Percentiles rank a stretch among this genome's conserved stretches.
phyloP scores from a whole-genome alignment of 345 rosid genomes.

The Eucalyptus lansdowneana region DNA sequence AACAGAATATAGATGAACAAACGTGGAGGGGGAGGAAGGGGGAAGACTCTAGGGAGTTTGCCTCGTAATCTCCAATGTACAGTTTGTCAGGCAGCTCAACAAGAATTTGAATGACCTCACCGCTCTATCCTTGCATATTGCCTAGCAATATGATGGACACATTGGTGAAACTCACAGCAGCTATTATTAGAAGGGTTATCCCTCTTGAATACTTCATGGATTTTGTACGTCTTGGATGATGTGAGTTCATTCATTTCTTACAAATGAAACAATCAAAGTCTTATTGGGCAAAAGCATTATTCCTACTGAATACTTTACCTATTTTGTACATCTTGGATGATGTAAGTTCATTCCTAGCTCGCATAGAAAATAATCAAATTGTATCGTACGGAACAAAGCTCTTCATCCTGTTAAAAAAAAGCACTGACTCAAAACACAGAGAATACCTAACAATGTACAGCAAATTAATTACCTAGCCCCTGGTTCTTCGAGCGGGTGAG shows the following conservation, averaged over 20 bases:
- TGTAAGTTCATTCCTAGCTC: no score
- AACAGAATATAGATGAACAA: neutral
- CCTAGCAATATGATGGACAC: conserved; percentile 90
- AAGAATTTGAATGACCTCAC: conserved; percentile 53
- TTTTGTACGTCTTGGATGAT: conserved; percentile 65
- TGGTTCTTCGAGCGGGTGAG: neutral
- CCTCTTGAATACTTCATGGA: conserved; percentile 69
- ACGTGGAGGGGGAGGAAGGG: no score
- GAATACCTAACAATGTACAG: neutral
- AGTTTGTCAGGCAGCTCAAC: conserved; percentile 69
- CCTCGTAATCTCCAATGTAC: conserved; percentile 83
- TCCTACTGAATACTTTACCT: no score
- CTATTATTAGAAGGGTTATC: conserved; percentile 88
- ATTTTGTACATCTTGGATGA: no score
- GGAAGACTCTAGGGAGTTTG: neutral
- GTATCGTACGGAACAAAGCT: conserved; percentile 76
- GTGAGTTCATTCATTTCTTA: conserved; percentile 73
- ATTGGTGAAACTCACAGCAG: conserved; percentile 77
- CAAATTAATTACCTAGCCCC: neutral
- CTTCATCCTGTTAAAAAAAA: conserved; percentile 48
- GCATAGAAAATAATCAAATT: neutral
- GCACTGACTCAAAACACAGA: neutral
- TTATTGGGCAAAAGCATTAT: no score
- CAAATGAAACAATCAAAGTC: conserved; percentile 72
- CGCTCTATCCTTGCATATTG: conserved; percentile 82